Percentiles rank a stretch among this genome's conserved stretches.
Conservation (phyloP, 768 basidiomycete genomes). For the Amanita brunnescens region DNA sequence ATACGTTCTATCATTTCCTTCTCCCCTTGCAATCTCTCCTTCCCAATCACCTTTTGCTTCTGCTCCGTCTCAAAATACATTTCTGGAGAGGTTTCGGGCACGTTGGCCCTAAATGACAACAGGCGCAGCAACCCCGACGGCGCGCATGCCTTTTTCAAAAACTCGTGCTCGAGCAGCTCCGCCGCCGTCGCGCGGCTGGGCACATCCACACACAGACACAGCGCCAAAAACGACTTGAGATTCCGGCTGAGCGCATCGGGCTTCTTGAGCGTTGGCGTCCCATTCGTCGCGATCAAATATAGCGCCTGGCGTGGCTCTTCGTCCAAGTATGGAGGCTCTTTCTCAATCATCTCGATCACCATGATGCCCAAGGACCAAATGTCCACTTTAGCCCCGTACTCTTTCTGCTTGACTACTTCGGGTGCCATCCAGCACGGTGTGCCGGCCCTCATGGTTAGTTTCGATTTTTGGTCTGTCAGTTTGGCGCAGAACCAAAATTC, state of each 20-base stretch:
- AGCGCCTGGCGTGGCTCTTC: constrained; percentile 93
- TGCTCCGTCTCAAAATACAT: too few relatives aligned
- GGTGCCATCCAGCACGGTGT: constrained; percentile 99
- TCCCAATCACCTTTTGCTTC: too few relatives aligned
- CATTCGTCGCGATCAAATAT: constrained; percentile 95
- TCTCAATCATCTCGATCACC: constrained; percentile 99
- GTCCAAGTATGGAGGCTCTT: constrained; percentile 92
- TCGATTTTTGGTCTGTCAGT: constrained; percentile 92
- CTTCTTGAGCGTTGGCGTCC: constrained; percentile 95
- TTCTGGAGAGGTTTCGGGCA: too few relatives aligned
- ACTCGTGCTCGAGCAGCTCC: constrained; percentile 90
- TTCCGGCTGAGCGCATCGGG: constrained; percentile 88
- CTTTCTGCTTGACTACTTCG: constrained; percentile 96
- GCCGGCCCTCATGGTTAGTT: constrained; percentile 97
- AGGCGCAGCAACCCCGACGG: constrained; percentile 78
- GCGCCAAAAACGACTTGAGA: constrained; percentile 92
- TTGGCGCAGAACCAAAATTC: constrained; percentile 98
- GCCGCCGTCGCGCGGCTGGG: constrained; percentile 84
- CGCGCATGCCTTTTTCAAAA: constrained; percentile 83
- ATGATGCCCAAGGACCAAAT: constrained; percentile 97
- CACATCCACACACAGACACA: constrained; percentile 98
- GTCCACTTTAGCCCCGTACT: constrained; percentile 94
- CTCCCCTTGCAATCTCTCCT: too few relatives aligned
- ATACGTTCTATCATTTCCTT: too few relatives aligned
- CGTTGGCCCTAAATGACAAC: constrained; percentile 72